Evolutionary conservation across 495 filamentous ascomycete species (phyloP).

Genomic region (Talaromyces adpressus): DNA sequence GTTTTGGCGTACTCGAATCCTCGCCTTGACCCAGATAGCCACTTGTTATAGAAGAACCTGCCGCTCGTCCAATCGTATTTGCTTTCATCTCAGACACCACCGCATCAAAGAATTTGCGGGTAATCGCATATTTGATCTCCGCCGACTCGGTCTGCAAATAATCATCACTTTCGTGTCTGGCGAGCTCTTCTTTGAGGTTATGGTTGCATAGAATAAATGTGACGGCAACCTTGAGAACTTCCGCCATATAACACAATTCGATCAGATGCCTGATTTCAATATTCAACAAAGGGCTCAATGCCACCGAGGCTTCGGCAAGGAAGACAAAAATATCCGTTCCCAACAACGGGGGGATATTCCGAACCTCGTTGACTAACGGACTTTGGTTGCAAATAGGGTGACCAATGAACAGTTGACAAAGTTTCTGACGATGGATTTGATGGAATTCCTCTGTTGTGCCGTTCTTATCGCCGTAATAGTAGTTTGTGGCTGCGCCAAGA

Average conservation of each 20-base stretch:
- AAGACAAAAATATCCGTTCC: conserved; percentile 79
- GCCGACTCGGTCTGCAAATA: conserved; percentile 24
- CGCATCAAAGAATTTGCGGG: conserved; percentile 34
- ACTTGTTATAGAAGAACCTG: conserved; percentile 33
- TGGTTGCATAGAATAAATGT: conserved; percentile 39
- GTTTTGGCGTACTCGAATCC: conserved; percentile 27
- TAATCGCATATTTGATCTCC: conserved; percentile 22
- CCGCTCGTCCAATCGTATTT: conserved; percentile 36
- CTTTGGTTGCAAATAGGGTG: conserved; percentile 37
- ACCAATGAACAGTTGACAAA: conserved; percentile 67
- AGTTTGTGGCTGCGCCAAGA: conserved; percentile 58
- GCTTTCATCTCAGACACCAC: conserved; percentile 35
- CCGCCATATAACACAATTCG: conserved; percentile 84
- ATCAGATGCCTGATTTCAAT: conserved; percentile 78
- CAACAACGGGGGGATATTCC: conserved; percentile 60
- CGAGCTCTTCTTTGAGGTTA: conserved; percentile 34
- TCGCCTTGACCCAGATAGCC: conserved; percentile 40
- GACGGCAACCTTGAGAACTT: conserved; percentile 70
- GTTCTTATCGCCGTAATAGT: conserved; percentile 43
- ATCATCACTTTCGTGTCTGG: conserved; percentile 22
- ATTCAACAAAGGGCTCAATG: conserved; percentile 61
- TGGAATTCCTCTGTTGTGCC: conserved; percentile 59
- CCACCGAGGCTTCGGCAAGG: conserved; percentile 65
- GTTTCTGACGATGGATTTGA: conserved; percentile 61
- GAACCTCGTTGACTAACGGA: conserved; percentile 33